phyloP scores from a whole-genome alignment of 164 flowering plant genomes.

The Tetracentron sinense region DNA sequence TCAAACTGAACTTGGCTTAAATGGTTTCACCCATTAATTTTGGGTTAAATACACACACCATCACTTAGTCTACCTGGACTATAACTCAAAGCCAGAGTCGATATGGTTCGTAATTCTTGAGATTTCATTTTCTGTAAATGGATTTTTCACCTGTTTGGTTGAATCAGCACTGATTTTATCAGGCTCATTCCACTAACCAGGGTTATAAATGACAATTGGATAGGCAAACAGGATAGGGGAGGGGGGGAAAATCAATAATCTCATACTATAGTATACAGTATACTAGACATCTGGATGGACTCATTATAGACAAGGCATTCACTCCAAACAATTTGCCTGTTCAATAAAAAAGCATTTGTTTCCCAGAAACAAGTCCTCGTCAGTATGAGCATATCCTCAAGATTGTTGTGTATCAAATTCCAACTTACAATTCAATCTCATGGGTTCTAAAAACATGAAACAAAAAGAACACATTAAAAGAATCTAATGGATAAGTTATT shows the following conservation, averaged over 20 bases:
- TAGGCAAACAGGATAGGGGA: not conserved
- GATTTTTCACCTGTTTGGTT: constrained; percentile 76
- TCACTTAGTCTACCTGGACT: constrained; percentile 55
- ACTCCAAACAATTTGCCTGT: not conserved
- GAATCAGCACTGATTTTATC: constrained; percentile 12
- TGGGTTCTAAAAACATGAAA: not conserved
- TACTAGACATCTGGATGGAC: too few relatives aligned
- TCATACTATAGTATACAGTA: too few relatives aligned
- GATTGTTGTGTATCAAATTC: too few relatives aligned
- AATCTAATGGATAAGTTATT: not conserved
- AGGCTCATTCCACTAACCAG: not conserved
- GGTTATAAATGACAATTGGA: not conserved
- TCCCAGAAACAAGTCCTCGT: not conserved
- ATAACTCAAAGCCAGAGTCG: constrained; percentile 89
- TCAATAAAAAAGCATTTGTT: not conserved
- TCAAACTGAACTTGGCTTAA: constrained; percentile 10
- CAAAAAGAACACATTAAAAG: not conserved
- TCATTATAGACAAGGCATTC: not conserved
- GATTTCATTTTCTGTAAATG: constrained; percentile 69
- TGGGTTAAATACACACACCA: not conserved
- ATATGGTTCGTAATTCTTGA: constrained; percentile 95
- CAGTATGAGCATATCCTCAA: not conserved
- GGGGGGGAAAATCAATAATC: constrained; percentile 1
- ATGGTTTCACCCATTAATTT: constrained; percentile 1
- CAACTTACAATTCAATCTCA: too few relatives aligned